Percentiles rank a stretch among this genome's conserved stretches.
phyloP scores from a whole-genome alignment of 75 land plant genomes.

The Picea sitchensis region DNA sequence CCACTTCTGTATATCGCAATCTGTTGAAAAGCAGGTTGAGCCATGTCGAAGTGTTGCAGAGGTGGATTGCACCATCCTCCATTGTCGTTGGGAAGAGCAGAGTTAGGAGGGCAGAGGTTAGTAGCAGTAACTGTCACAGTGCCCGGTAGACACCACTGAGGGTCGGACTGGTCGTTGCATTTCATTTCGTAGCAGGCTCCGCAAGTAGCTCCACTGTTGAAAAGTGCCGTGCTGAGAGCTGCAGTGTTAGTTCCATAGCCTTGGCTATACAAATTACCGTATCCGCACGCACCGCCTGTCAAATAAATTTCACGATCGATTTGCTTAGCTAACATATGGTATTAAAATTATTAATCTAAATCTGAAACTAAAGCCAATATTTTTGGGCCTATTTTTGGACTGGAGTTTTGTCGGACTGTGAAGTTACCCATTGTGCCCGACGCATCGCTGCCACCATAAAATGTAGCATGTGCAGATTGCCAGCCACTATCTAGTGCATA shows the following conservation, averaged over 20 bases:
- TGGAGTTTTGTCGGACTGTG: too few relatives aligned
- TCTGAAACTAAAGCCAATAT: too few relatives aligned
- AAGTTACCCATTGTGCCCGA: conserved; percentile 10
- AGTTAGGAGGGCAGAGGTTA: conserved; percentile 71
- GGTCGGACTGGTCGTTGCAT: conserved; percentile 46
- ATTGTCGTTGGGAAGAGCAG: conserved; percentile 48
- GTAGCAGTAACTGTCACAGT: conserved; percentile 66
- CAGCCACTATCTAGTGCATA: not conserved
- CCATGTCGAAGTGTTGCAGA: conserved; percentile 46
- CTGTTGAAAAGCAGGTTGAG: conserved; percentile 66
- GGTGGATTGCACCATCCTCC: conserved; percentile 74
- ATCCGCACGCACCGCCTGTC: conserved; percentile 72
- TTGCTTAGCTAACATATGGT: too few relatives aligned
- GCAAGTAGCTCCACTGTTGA: conserved; percentile 48
- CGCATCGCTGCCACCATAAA: conserved; percentile 4
- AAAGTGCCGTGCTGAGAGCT: conserved; percentile 66
- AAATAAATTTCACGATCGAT: too few relatives aligned
- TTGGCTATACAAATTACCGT: conserved; percentile 37
- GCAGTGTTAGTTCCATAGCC: conserved; percentile 63
- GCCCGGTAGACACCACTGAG: conserved; percentile 51
- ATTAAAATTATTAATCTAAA: too few relatives aligned
- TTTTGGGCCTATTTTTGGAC: too few relatives aligned
- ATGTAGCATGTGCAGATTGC: not conserved
- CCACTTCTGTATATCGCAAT: conserved; percentile 67
- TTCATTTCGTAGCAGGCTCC: conserved; percentile 65